phyloP scores from a whole-genome alignment of 78 protist species.

The Chrysochromulina parva region DNA sequence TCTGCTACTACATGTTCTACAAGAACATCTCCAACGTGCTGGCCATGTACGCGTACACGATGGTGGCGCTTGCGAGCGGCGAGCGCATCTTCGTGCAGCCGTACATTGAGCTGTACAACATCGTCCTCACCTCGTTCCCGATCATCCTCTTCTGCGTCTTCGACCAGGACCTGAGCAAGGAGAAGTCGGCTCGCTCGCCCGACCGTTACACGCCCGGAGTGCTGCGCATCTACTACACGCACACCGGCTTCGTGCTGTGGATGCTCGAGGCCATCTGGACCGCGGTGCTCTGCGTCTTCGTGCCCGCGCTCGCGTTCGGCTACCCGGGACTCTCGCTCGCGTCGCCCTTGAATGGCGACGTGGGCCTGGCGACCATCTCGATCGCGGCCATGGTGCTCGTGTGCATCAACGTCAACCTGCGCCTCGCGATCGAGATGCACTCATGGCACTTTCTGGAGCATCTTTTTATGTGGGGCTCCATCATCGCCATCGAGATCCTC shows the following conservation, averaged over 20 bases:
- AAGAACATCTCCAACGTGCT: conserved; percentile 48
- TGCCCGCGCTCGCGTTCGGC: background rate
- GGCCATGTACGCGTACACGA: conserved; percentile 42
- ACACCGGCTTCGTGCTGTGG: background rate
- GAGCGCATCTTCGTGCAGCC: conserved; percentile 59
- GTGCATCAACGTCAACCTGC: background rate
- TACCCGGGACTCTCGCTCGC: no score
- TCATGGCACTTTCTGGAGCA: background rate
- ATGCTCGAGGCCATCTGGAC: background rate
- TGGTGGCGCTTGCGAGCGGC: conserved; percentile 29
- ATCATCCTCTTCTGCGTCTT: conserved; percentile 65
- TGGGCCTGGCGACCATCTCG: background rate
- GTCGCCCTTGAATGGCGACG: background rate
- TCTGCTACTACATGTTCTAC: conserved; percentile 71
- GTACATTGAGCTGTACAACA: background rate
- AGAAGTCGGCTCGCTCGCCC: background rate
- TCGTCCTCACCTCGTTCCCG: conserved; percentile 56
- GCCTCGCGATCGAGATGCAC: background rate
- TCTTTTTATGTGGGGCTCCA: no score
- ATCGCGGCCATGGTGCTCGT: background rate
- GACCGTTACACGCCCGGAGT: background rate
- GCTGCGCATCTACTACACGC: background rate
- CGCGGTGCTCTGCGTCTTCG: background rate
- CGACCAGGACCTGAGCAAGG: conserved; percentile 58
- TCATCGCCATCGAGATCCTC: no score